These are phyloP conservation scores for Monilinia laxa DNA, from an alignment of 2,329 filamentous ascomycete species.

Conservation along the genomic window DNA sequence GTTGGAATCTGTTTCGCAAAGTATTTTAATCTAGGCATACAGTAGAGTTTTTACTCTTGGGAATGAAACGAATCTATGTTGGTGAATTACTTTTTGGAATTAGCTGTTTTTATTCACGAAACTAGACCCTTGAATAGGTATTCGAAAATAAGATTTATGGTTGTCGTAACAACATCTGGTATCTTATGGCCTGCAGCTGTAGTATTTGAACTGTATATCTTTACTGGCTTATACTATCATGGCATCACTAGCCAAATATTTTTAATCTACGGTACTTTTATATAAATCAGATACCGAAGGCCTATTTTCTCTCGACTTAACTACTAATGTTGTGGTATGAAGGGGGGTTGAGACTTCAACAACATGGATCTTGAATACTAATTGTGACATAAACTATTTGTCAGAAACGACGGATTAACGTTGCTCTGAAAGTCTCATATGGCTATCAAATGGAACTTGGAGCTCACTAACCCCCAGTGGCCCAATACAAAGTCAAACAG, in stretches of 20 bases:
- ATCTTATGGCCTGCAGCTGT: background rate
- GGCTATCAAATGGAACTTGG: background rate
- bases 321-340: background rate
- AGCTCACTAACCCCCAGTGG: background rate
- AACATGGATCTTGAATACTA: background rate
- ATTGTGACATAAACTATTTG: too few species aligned
- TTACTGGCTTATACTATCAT: background rate
- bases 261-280: background rate
- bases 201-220: background rate
- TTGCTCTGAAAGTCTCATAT: background rate
- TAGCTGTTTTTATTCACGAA: background rate
- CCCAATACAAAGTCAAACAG: background rate
- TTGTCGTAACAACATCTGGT: background rate
- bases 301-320: fast-evolving
- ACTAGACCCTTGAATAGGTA: background rate
- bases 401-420: too few species aligned
- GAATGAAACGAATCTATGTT: background rate
- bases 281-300: background rate
- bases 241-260: background rate
- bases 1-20: too few species aligned
- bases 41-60: background rate
- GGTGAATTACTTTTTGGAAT: background rate
- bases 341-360: background rate
- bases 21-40: background rate
- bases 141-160: too few species aligned